Percentiles rank a stretch among this genome's conserved stretches.
These are phyloP conservation scores for Sphaerosporella brunnea DNA, from an alignment of 495 filamentous ascomycete species.

Conservation along the genomic window DNA sequence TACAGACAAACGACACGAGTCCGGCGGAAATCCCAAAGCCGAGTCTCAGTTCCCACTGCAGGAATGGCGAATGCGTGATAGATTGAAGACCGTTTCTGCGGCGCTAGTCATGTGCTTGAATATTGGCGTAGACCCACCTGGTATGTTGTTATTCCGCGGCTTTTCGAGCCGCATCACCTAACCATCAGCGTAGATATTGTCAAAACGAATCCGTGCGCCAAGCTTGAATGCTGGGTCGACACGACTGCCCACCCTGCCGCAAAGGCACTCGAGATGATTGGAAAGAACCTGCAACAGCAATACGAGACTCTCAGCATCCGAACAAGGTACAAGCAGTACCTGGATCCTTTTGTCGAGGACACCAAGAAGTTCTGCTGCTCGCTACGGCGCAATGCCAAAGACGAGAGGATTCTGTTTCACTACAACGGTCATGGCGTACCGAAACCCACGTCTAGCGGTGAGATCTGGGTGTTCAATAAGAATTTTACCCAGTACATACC, in stretches of 20 bases:
- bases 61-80: constrained; percentile 94
- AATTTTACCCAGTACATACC: constrained; percentile 98
- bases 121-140: constrained; percentile 91
- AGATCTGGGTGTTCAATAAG: constrained; percentile 99
- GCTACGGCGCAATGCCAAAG: constrained; percentile 75
- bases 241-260: constrained; percentile 60
- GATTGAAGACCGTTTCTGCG: constrained; percentile 89
- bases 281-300: constrained; percentile 83
- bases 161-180: not conserved
- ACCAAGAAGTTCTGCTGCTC: constrained; percentile 89
- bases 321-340: constrained; percentile 87
- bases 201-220: constrained; percentile 80
- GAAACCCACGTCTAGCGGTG: constrained; percentile 82
- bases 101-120: constrained; percentile 89
- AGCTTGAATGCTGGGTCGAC: constrained; percentile 94
- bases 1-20: constrained; percentile 92
- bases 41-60: constrained; percentile 45
- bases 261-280: constrained; percentile 83
- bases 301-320: constrained; percentile 89
- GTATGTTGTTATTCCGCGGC: constrained; percentile 39
- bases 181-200: constrained; percentile 30
- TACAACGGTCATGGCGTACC: constrained; percentile 99
- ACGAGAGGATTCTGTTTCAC: constrained; percentile 86
- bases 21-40: constrained; percentile 74
- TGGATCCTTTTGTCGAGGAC: constrained; percentile 92